These are phyloP conservation scores for Plasmodium malariae DNA, from an alignment of 169 alveolate genomes.

Conservation along the genomic window DNA sequence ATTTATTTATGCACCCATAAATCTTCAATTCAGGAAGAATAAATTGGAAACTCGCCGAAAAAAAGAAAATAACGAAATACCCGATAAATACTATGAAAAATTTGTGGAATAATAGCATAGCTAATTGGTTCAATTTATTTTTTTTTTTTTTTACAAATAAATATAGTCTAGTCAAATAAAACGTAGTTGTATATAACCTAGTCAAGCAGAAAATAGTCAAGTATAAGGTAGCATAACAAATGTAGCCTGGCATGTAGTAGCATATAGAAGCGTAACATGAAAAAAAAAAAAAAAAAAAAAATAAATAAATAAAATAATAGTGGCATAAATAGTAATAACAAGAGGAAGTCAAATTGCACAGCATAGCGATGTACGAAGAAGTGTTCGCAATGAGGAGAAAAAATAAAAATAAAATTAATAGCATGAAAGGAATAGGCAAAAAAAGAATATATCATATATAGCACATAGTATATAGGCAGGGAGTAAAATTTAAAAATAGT, in stretches of 20 bases:
- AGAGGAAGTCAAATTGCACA: no score
- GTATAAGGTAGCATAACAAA: neutral
- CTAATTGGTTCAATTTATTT: constrained; percentile 38
- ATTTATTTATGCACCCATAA: neutral
- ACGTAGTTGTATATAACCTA: neutral
- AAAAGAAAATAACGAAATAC: constrained; percentile 68
- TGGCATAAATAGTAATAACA: no score
- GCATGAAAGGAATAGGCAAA: no score
- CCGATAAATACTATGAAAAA: constrained; percentile 64
- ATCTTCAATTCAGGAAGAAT: constrained; percentile 40
- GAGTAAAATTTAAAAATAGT: no score
- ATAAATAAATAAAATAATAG: no score
- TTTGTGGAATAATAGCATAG: constrained; percentile 68
- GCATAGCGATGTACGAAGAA: no score
- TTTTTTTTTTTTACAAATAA: neutral
- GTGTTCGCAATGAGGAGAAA: no score
- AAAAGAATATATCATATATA: no score
- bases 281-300: constrained; percentile 8
- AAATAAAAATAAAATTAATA: no score
- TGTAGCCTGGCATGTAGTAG: no score
- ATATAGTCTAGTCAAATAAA: neutral
- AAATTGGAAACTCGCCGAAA: constrained; percentile 64
- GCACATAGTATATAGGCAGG: no score
- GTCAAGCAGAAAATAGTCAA: neutral
- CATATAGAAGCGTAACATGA: neutral